Conservation (phyloP, 2,329 filamentous ascomycete species). For the Intubia oerlemansii region DNA sequence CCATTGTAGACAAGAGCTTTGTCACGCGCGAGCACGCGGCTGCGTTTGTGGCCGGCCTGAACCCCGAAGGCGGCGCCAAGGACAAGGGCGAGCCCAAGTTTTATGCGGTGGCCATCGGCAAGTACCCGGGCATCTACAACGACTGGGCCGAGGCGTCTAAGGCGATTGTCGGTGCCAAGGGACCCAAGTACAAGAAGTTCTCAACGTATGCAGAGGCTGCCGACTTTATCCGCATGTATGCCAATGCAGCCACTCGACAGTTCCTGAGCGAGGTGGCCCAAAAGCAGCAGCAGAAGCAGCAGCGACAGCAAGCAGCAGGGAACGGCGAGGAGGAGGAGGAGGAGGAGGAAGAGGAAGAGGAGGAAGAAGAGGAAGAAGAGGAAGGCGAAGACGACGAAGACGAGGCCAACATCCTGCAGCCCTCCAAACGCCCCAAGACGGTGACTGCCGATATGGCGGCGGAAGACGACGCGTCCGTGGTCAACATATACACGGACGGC, state of each 20-base stretch:
- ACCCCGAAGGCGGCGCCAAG: constrained; percentile 17
- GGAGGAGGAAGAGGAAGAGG: constrained; percentile 11
- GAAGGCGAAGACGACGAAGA: constrained; percentile 13
- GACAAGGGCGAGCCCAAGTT: constrained; percentile 22
- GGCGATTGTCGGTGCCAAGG: constrained; percentile 54
- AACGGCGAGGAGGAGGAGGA: constrained; percentile 8
- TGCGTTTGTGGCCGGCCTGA: constrained; percentile 47
- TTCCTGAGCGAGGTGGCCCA: constrained; percentile 14
- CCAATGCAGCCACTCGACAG: constrained; percentile 21
- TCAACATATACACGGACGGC: constrained; percentile 40
- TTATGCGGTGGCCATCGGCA: constrained; percentile 41
- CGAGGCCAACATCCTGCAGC: constrained; percentile 13
- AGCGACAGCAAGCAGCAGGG: constrained; percentile 3
- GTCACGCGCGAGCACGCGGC: constrained; percentile 52
- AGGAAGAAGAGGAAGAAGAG: constrained; percentile 8
- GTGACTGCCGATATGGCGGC: constrained; percentile 2
- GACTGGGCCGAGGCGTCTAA: constrained; percentile 48
- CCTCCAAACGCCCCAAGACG: constrained; percentile 16
- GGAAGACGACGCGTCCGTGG: constrained; percentile 10
- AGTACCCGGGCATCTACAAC: constrained; percentile 34
- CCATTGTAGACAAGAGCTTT: constrained; percentile 70
- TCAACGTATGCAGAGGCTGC: constrained; percentile 50
- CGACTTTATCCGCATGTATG: constrained; percentile 41
- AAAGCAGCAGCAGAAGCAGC: constrained; percentile 5
- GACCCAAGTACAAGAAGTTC: constrained; percentile 50